Conservation (phyloP, 2,329 filamentous ascomycete species). For the Ascocoryne sarcoides region DNA sequence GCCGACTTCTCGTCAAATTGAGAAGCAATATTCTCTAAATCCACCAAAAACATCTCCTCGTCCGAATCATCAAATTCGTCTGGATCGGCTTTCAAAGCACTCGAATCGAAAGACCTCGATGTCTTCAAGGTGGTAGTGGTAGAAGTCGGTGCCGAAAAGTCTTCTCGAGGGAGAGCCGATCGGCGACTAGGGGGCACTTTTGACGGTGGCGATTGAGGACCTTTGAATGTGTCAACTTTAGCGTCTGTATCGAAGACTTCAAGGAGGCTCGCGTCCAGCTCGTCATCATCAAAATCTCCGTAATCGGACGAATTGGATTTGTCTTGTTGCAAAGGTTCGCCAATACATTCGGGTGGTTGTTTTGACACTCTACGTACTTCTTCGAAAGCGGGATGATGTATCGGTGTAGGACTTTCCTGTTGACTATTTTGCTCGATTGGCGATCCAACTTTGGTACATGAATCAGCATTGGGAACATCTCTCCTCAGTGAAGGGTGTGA, state of each 20-base stretch:
- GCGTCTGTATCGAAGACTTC: conserved; percentile 43
- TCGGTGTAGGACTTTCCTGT: background rate
- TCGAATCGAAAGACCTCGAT: conserved; percentile 2
- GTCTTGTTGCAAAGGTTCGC: background rate
- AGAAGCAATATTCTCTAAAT: conserved; percentile 48
- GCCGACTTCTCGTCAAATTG: conserved; percentile 35
- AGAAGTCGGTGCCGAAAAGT: background rate
- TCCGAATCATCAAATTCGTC: conserved; percentile 62
- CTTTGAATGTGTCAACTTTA: conserved; percentile 1
- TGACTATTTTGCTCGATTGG: background rate
- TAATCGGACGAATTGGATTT: conserved; percentile 24
- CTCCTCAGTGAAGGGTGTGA: too few species aligned
- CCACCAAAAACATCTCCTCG: conserved; percentile 50
- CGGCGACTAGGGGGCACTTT: conserved; percentile 3
- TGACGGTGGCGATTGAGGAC: background rate
- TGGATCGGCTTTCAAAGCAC: conserved; percentile 4
- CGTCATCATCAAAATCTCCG: conserved; percentile 46
- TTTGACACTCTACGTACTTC: background rate
- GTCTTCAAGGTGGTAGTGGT: background rate
- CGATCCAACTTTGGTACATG: background rate
- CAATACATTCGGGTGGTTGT: background rate
- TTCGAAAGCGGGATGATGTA: background rate
- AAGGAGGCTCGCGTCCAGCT: conserved; percentile 33
- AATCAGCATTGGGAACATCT: too few species aligned
- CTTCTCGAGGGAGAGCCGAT: background rate